A percentile compares a stretch with the other conserved stretches of the same genome.
Evolutionary conservation across 495 filamentous ascomycete genomes (phyloP).

Genomic region (Neurospora sp.): DNA sequence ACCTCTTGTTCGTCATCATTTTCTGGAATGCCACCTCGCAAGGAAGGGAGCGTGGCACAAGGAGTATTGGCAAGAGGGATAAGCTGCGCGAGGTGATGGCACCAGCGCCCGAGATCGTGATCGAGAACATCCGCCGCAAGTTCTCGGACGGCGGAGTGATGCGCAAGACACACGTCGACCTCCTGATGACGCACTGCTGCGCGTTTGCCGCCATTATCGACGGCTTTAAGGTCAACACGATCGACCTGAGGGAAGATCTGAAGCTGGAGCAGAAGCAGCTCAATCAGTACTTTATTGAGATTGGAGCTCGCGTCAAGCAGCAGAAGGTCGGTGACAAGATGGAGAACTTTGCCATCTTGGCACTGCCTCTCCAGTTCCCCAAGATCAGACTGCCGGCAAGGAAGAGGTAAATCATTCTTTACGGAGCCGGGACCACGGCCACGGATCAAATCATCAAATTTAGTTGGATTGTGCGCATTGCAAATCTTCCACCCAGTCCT

Average conservation of each 20-base stretch:
- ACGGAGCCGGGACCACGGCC: background rate
- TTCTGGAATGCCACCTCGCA: conserved; percentile 38
- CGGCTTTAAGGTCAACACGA: conserved; percentile 66
- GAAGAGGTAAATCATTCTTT: conserved; percentile 5
- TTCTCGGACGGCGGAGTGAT: conserved; percentile 55
- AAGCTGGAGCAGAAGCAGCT: conserved; percentile 58
- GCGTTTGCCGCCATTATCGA: conserved; percentile 61
- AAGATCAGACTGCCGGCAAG: conserved; percentile 31
- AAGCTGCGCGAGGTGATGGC: conserved; percentile 36
- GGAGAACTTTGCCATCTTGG: conserved; percentile 57
- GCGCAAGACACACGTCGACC: conserved; percentile 52
- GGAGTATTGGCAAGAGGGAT: conserved; percentile 36
- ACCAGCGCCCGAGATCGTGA: conserved; percentile 48
- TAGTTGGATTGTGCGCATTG: background rate
- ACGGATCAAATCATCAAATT: background rate
- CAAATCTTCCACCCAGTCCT: background rate
- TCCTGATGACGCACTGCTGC: conserved; percentile 60
- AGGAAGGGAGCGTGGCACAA: conserved; percentile 32
- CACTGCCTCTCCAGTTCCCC: conserved; percentile 75
- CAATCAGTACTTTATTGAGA: conserved; percentile 63
- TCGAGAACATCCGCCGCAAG: conserved; percentile 57
- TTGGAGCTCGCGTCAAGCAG: conserved; percentile 58
- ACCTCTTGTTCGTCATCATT: conserved; percentile 54
- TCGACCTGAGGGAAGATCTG: conserved; percentile 69
- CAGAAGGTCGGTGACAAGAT: conserved; percentile 39